Percentiles rank a stretch among this genome's conserved stretches.
These are phyloP conservation scores for Singerocomus rubriflavus DNA, from an alignment of 1,284 basidiomycete genomes.

Conservation along the genomic window DNA sequence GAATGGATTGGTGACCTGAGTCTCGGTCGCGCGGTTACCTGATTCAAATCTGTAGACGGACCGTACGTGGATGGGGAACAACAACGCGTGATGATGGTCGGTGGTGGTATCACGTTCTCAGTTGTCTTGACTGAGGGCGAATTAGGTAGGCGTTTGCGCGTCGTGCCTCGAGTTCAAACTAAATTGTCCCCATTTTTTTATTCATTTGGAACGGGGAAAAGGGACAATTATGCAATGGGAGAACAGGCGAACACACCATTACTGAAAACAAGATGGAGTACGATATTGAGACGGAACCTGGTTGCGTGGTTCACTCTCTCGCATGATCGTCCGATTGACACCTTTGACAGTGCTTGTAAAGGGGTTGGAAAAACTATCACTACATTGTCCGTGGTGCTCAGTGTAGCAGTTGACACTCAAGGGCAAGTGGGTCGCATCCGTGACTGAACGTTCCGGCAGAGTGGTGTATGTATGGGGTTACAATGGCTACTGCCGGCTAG, in stretches of 20 bases:
- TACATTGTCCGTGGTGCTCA: slow-evolving; percentile 85
- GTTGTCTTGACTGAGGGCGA: slow-evolving; percentile 78
- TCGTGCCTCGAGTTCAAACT: slow-evolving; percentile 6
- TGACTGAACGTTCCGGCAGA: slow-evolving; percentile 28
- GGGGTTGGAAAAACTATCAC: slow-evolving; percentile 75
- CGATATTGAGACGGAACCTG: slow-evolving; percentile 74
- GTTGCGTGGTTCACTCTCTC: slow-evolving; percentile 38
- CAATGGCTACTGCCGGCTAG: slow-evolving; percentile 78
- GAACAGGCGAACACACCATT: slow-evolving; percentile 84
- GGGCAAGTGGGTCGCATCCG: slow-evolving; percentile 44
- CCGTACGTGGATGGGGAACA: slow-evolving; percentile 51
- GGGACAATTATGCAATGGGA: slow-evolving; percentile 90
- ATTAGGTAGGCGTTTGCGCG: slow-evolving; percentile 47
- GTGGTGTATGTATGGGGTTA: slow-evolving; percentile 86
- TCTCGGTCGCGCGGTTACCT: slow-evolving; percentile 65
- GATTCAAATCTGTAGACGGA: slow-evolving; percentile 63
- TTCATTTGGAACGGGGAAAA: slow-evolving; percentile 85
- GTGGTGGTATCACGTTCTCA: slow-evolving; percentile 83
- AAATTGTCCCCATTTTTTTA: slow-evolving; percentile 56
- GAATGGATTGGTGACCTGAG: slow-evolving; percentile 69
- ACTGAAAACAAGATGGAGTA: slow-evolving; percentile 81
- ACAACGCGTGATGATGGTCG: slow-evolving; percentile 68
- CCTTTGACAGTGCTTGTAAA: slow-evolving; percentile 58
- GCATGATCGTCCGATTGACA: slow-evolving; percentile 9
- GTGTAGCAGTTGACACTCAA: slow-evolving; percentile 74